A percentile compares a stretch with the other conserved stretches of the same genome.
These are phyloP conservation scores for Helicocarpus griseus DNA, from an alignment of 2,329 filamentous ascomycete genomes.

Conservation along the genomic window DNA sequence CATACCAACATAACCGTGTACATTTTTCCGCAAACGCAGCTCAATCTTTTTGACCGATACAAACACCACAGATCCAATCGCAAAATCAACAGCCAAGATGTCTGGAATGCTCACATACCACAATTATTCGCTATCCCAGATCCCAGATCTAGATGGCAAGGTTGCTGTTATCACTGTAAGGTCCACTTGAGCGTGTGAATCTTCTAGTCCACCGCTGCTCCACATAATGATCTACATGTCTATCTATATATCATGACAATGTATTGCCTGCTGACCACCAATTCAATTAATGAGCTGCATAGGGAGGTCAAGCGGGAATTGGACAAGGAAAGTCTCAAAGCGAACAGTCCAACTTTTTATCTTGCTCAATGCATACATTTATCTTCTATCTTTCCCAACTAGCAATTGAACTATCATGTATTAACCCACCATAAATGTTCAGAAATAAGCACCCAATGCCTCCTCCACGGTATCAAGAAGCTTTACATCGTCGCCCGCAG, in stretches of 20 bases:
- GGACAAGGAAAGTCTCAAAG: constrained; percentile 15
- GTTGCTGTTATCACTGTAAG: constrained; percentile 23
- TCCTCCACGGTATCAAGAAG: constrained; percentile 21
- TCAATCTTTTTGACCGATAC: not conserved
- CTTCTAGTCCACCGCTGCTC: not conserved
- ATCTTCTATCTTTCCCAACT: not conserved
- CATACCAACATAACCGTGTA: not conserved
- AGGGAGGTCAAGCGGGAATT: constrained; percentile 23
- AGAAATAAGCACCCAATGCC: constrained; percentile 23
- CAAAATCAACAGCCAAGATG: constrained; percentile 13
- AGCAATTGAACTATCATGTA: no score
- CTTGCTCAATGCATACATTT: not conserved
- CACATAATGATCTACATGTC: not conserved
- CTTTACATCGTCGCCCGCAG: constrained; percentile 22
- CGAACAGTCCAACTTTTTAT: not conserved
- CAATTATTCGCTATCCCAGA: constrained; percentile 21
- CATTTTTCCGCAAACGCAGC: not conserved
- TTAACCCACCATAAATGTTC: not conserved
- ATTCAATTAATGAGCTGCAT: not conserved
- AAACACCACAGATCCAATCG: not conserved
- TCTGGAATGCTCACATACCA: constrained; percentile 19
- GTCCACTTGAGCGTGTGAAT: no score
- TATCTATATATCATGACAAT: not conserved
- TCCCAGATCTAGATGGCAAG: constrained; percentile 18
- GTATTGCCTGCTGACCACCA: not conserved